These are phyloP conservation scores for Ceratobasidium sp. DNA, from an alignment of 1,284 basidiomycete species.

Conservation along the genomic window DNA sequence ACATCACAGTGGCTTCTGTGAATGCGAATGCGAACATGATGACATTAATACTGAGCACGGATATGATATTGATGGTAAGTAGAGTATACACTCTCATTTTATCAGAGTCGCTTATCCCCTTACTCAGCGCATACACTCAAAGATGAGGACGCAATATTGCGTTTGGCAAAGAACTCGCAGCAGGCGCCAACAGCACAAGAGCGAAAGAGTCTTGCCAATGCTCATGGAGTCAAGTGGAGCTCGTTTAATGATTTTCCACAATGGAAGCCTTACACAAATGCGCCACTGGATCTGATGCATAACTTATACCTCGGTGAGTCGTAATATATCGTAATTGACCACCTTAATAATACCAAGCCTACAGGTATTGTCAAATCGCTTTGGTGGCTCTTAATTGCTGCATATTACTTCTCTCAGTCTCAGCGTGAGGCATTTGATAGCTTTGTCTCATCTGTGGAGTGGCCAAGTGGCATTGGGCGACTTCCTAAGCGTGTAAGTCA, in stretches of 20 bases:
- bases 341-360: not conserved
- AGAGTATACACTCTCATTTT: not conserved
- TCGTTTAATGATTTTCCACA: slow-evolving; percentile 55
- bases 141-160: not conserved
- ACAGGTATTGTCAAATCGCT: not conserved
- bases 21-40: not conserved
- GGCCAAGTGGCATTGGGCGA: not conserved
- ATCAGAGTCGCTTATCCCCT: not conserved
- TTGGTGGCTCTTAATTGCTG: not conserved
- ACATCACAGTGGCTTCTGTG: not conserved
- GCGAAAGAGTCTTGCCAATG: not conserved
- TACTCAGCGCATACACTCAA: not conserved
- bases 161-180: not conserved
- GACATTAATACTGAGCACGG: slow-evolving; percentile 10
- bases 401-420: not conserved
- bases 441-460: not conserved
- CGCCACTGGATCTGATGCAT: slow-evolving; percentile 57
- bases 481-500: not conserved
- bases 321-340: slow-evolving; percentile 4
- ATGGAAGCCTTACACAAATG: slow-evolving; percentile 55
- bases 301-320: slow-evolving; percentile 51
- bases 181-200: not conserved
- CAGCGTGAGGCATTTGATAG: not conserved
- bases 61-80: slow-evolving; percentile 21
- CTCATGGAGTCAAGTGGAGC: slow-evolving; percentile 52